These are phyloP conservation scores for Nannizziopsis barbatae DNA, from an alignment of 2,329 filamentous ascomycete species.

Conservation along the genomic window DNA sequence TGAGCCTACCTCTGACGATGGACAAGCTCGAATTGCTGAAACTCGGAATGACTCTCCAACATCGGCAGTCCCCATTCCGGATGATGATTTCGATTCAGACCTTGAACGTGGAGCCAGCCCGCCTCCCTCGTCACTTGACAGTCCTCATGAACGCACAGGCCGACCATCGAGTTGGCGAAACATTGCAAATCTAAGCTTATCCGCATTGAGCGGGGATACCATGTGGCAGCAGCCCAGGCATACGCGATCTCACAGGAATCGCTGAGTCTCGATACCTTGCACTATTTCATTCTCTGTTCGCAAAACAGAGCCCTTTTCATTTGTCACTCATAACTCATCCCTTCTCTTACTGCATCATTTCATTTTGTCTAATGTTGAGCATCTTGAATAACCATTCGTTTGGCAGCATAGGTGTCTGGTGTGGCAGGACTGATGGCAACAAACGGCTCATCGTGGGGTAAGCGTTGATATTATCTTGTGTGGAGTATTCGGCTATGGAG, in stretches of 20 bases:
- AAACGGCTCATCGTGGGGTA: no score
- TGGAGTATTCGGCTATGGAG: not conserved
- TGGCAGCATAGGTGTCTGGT: slow-evolving; percentile 4
- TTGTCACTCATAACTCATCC: not conserved
- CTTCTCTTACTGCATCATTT: slow-evolving; percentile 15
- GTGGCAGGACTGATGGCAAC: not conserved
- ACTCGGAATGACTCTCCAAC: slow-evolving; percentile 40
- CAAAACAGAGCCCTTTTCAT: not conserved
- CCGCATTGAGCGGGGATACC: slow-evolving; percentile 37
- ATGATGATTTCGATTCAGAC: slow-evolving; percentile 32
- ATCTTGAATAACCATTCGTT: not conserved
- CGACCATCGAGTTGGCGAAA: slow-evolving; percentile 34
- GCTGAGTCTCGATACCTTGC: slow-evolving; percentile 20
- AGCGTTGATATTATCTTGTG: not conserved
- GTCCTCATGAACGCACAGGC: slow-evolving; percentile 16
- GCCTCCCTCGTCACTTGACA: slow-evolving; percentile 24
- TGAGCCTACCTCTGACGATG: slow-evolving; percentile 35
- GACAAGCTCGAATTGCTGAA: slow-evolving; percentile 37
- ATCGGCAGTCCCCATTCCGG: slow-evolving; percentile 39
- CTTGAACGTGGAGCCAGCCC: slow-evolving; percentile 32
- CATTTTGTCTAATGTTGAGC: slow-evolving; percentile 5
- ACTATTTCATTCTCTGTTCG: not conserved
- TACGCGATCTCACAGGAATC: slow-evolving; percentile 26
- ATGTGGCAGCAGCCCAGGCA: slow-evolving; percentile 34
- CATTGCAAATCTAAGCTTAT: slow-evolving; percentile 35